These are phyloP conservation scores for Peronospora farinosa DNA, from an alignment of 352 stramenopile species.

Conservation along the genomic window DNA sequence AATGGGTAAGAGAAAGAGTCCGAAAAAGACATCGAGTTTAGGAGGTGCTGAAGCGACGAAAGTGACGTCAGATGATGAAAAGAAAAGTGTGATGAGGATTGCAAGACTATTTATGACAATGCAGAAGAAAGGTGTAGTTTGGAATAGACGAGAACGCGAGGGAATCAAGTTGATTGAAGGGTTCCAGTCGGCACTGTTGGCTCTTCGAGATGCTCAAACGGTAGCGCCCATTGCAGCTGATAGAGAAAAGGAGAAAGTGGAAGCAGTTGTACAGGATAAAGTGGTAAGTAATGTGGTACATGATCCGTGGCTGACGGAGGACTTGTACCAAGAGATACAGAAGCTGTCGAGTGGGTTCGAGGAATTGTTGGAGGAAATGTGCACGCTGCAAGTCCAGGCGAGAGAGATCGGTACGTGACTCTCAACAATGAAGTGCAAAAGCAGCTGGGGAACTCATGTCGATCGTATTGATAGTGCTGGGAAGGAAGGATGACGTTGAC, in stretches of 20 bases:
- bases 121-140: constrained; percentile 39
- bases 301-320: constrained; percentile 64
- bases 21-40: constrained; percentile 13
- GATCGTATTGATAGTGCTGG: constrained; percentile 11
- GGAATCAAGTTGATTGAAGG: constrained; percentile 58
- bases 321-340: constrained; percentile 58
- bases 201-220: constrained; percentile 25
- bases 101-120: constrained; percentile 33
- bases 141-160: constrained; percentile 59
- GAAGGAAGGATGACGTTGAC: neutral
- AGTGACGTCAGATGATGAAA: neutral
- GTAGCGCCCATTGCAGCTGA: neutral
- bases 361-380: constrained; percentile 55
- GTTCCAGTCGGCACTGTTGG: constrained; percentile 61
- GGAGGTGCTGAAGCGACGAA: neutral
- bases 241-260: constrained; percentile 4
- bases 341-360: constrained; percentile 42
- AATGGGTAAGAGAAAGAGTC: constrained; percentile 44
- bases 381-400: constrained; percentile 37
- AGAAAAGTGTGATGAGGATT: neutral
- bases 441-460: neutral
- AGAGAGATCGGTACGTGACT: constrained; percentile 29
- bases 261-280: constrained; percentile 14
- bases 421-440: neutral
- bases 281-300: constrained; percentile 35